Conservation (phyloP, 768 basidiomycete species). For the Leccinum longicurvipes region DNA sequence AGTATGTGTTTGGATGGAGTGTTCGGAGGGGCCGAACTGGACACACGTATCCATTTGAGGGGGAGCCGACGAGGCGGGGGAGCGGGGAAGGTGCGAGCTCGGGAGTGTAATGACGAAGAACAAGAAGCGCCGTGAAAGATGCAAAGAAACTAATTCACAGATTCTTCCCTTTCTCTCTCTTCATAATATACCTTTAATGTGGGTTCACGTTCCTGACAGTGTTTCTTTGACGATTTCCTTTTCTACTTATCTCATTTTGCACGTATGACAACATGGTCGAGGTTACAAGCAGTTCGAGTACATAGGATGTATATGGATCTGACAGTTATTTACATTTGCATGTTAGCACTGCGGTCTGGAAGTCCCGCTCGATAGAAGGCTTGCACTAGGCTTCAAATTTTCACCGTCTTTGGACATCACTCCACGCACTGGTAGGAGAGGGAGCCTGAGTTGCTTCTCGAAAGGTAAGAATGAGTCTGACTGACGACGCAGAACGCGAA, state of each 20-base stretch:
- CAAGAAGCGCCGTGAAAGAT: not conserved
- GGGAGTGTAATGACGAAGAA: not conserved
- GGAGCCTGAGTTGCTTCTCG: no score
- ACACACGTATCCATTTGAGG: not conserved
- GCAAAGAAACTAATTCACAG: not conserved
- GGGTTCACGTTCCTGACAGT: not conserved
- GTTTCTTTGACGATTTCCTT: not conserved
- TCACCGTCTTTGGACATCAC: no score
- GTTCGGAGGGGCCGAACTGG: not conserved
- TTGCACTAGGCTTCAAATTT: no score
- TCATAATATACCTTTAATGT: slow-evolving; percentile 2
- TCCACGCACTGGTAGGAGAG: no score
- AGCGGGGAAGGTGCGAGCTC: slow-evolving; percentile 6
- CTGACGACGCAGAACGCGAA: no score
- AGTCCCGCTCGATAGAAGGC: no score
- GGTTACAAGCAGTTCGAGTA: no score
- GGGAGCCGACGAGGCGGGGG: slow-evolving; percentile 4
- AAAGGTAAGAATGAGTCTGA: no score
- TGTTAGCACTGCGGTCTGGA: no score
- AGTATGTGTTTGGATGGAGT: slow-evolving; percentile 15
- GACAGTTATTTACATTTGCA: slow-evolving; percentile 20
- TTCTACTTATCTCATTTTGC: not conserved
- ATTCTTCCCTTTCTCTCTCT: not conserved
- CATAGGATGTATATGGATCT: slow-evolving; percentile 16
- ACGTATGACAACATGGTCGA: slow-evolving; percentile 7